phyloP scores from a whole-genome alignment of 2,329 filamentous ascomycete species.

The Cordyceps cicadae region DNA sequence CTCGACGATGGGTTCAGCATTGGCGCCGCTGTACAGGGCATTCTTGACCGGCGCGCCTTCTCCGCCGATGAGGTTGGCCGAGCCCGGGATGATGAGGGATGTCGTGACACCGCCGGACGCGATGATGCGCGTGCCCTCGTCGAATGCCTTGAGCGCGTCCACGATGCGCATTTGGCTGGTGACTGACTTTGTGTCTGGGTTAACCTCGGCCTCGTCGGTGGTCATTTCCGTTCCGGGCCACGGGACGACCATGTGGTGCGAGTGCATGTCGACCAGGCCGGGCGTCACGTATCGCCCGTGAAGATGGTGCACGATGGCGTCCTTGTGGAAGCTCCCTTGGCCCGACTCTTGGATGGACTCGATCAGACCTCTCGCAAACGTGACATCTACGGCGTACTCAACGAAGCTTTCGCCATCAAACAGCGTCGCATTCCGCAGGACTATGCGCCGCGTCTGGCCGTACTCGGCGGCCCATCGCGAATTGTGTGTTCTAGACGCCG shows the following conservation, averaged over 20 bases:
- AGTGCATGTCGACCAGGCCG: conserved; percentile 38
- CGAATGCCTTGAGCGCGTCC: conserved; percentile 31
- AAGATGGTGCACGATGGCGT: conserved; percentile 22
- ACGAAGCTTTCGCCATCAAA: conserved; percentile 34
- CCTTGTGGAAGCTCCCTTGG: conserved; percentile 2
- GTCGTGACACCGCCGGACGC: conserved; percentile 37
- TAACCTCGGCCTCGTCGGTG: conserved; percentile 30
- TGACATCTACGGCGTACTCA: conserved; percentile 26
- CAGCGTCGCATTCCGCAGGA: conserved; percentile 33
- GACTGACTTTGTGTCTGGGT: conserved; percentile 23
- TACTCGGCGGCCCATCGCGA: conserved; percentile 31
- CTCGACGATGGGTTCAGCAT: conserved; percentile 31
- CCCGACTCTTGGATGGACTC: conserved; percentile 20
- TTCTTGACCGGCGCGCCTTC: conserved; percentile 37
- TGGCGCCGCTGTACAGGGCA: conserved; percentile 23
- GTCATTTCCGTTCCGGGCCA: conserved; percentile 27
- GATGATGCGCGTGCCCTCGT: conserved; percentile 28
- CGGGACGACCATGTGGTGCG: conserved; percentile 28
- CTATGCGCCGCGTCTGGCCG: conserved; percentile 28
- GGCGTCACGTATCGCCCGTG: conserved; percentile 33
- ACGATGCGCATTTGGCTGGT: conserved; percentile 28
- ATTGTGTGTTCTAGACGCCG: conserved; percentile 18
- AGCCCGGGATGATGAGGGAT: conserved; percentile 37
- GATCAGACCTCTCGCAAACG: conserved; percentile 31
- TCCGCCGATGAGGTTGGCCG: conserved; percentile 37